phyloP scores from a whole-genome alignment of 2,329 filamentous ascomycete genomes.

The Monosporascus sp. region DNA sequence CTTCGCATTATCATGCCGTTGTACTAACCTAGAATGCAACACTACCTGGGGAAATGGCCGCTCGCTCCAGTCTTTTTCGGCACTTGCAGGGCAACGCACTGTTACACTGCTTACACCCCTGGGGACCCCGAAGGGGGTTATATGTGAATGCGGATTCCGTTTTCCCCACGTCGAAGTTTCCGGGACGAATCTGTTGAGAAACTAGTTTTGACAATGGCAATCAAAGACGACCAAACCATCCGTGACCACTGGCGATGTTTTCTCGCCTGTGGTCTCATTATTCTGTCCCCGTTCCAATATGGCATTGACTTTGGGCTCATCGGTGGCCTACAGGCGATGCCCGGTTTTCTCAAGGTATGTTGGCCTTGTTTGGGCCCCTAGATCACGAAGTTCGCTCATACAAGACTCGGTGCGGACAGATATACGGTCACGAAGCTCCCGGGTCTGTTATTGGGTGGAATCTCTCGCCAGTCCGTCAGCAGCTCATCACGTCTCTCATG shows the following conservation, averaged over 20 bases:
- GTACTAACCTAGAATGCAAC: neutral
- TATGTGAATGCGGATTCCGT: neutral
- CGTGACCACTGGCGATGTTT: constrained; percentile 42
- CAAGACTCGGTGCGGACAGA: constrained; percentile 16
- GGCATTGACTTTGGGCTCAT: constrained; percentile 47
- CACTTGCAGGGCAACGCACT: constrained; percentile 15
- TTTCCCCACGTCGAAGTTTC: neutral
- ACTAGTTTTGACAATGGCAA: constrained; percentile 8
- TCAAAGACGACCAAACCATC: constrained; percentile 22
- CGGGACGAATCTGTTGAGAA: neutral
- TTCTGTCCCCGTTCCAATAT: constrained; percentile 47
- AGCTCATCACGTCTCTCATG: constrained; percentile 31
- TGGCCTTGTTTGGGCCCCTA: neutral
- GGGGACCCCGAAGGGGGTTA: neutral
- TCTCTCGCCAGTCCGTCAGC: constrained; percentile 32
- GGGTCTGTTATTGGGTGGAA: constrained; percentile 38
- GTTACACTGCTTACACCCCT: neutral
- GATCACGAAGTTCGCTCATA: constrained; percentile 9
- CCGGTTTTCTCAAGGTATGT: constrained; percentile 39
- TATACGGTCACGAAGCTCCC: constrained; percentile 31
- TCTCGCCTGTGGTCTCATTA: constrained; percentile 41
- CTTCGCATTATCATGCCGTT: neutral
- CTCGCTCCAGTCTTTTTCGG: constrained; percentile 6
- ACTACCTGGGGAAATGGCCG: no score
- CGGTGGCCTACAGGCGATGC: constrained; percentile 45